Base-by-base conservation (phyloP, 169 alveolate species). In the Perkinsus marinus region DNA sequence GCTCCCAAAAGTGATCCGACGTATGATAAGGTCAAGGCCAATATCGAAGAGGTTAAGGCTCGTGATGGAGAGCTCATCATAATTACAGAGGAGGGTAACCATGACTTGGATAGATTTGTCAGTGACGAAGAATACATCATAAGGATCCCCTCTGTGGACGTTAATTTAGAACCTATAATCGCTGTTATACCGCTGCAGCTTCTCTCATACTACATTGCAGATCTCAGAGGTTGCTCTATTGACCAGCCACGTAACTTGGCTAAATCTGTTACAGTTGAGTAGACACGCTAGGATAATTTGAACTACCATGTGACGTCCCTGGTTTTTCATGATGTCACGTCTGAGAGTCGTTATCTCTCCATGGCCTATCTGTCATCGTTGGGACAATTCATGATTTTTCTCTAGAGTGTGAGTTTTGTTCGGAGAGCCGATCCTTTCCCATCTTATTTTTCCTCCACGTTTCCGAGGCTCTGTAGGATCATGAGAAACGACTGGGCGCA, bases 181-280 rank as follows among this genome's bases (percentile, higher is more conserved):
- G 94, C 94, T 39, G 94, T 92, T 3, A 89, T 92, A 34, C 95
- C 96, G 37, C 39, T 94, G 38, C 94, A 94, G 93, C 91, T 94
- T 34, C 89, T 94, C 47, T 94, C 95, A 19, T 94, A 92, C 91
- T 92, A 94, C 90, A 30, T 94, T 17, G 94, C 95, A 38, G 92
- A 90, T 6, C 38, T 90, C 30, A 13, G 91, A 19, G 91, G 91
- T 26, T 92, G 94, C 92, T 90, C 92, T 37, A 92, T 92, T 9
- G 98, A 96, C 89, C 95, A 94, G 92, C 98, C 98, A 17, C 94
- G 97, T 68, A 94, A 96, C 89, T 93, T 96, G 90, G 97, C 98
- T 34, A 96, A 96, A 93, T 93, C 95, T 43, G 95, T 96, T 36
- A 96, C 98, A 19, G 95, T 94, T 39, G 93, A 95, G 94, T 94